Evolutionary conservation across 805 yeast species (phyloP), one percentile per base, ranked within the genome.

Genomic region (Hanseniaspora taiwanica): DNA sequence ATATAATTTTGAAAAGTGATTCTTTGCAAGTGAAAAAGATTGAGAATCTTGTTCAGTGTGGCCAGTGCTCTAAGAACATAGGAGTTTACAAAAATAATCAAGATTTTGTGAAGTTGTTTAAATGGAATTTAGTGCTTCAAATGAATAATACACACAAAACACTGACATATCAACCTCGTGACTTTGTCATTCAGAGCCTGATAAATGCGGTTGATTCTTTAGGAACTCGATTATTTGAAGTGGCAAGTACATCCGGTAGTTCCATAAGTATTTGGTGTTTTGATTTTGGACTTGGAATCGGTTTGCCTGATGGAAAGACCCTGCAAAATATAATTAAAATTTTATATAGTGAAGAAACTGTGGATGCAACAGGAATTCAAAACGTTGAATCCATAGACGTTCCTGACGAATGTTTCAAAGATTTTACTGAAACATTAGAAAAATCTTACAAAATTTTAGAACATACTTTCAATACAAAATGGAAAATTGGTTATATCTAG

Each of bases 261-360:
- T 32, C 38, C 17, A 21, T 53, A 2, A 37, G 48, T 17, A 25
- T 56, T 4, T 57, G 63, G 62, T 21, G 54, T 21, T 56, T 58
- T 37, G 49, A 52, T 8, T 36, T 51, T 3, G 56, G 50, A n/a
- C 43, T 48, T 9, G 44, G 45, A 12, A 46, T 53, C 6, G 45
- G 47, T 1, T 18, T 51, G 3, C 23, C 49, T 6, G 41, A 39
- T 12, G 41, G 42, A 10, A 24, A 27, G 3, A 21, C 29, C 1
- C 17, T 46, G 25, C 27, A 36, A 1, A 49, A 49, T 25, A 49
- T 55, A 18, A 43, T 54, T 20, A 56, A 58, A 40, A 43, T 59
- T 24, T 39, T 54, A 24, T 56, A 51, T 40, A 46, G 45, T 4
- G 35, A 33, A 1, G 49, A 43, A 6, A 16, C 16, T 6, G 38